These are phyloP conservation scores for Fusarium paranaense DNA, from an alignment of 2,329 filamentous ascomycete genomes.

Conservation along the genomic window DNA sequence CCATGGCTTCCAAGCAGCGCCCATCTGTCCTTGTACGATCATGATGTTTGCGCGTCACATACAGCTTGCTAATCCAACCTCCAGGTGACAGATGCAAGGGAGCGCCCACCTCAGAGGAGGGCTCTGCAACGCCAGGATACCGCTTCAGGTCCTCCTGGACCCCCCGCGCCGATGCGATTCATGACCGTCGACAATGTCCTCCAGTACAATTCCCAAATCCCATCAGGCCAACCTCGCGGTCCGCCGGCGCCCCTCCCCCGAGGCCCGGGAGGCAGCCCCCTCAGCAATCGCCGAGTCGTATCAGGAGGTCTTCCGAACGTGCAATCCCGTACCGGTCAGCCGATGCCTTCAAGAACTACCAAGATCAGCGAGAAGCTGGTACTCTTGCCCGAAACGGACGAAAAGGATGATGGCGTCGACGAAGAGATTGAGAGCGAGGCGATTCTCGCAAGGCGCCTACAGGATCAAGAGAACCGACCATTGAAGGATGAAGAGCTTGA, in stretches of 20 bases:
- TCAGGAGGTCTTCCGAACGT: slow-evolving; percentile 55
- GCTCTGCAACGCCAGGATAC: slow-evolving; percentile 50
- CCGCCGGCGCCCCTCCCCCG: slow-evolving; percentile 66
- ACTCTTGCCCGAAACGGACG: slow-evolving; percentile 83
- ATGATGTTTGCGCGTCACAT: slow-evolving; percentile 17
- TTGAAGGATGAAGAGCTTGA: slow-evolving; percentile 76
- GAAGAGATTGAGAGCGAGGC: slow-evolving; percentile 67
- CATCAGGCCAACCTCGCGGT: slow-evolving; percentile 88
- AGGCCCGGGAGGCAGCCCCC: slow-evolving; percentile 28
- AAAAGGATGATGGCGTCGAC: slow-evolving; percentile 65
- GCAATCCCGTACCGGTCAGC: slow-evolving; percentile 62
- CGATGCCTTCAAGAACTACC: slow-evolving; percentile 85
- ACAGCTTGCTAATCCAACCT: slow-evolving; percentile 28
- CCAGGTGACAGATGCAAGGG: slow-evolving; percentile 55
- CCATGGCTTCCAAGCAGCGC: slow-evolving; percentile 65
- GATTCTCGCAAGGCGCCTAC: slow-evolving; percentile 52
- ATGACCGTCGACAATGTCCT: slow-evolving; percentile 95
- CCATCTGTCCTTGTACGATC: slow-evolving; percentile 67
- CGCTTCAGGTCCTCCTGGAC: slow-evolving; percentile 42
- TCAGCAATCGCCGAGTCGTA: slow-evolving; percentile 44
- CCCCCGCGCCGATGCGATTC: slow-evolving; percentile 71
- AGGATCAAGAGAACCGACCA: slow-evolving; percentile 72
- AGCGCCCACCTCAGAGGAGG: slow-evolving; percentile 50
- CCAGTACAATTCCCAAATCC: slow-evolving; percentile 93
- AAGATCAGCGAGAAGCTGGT: slow-evolving; percentile 99